phyloP scores from a whole-genome alignment of 2,329 filamentous ascomycete genomes.

The Dothidotthia symphoricarpi region DNA sequence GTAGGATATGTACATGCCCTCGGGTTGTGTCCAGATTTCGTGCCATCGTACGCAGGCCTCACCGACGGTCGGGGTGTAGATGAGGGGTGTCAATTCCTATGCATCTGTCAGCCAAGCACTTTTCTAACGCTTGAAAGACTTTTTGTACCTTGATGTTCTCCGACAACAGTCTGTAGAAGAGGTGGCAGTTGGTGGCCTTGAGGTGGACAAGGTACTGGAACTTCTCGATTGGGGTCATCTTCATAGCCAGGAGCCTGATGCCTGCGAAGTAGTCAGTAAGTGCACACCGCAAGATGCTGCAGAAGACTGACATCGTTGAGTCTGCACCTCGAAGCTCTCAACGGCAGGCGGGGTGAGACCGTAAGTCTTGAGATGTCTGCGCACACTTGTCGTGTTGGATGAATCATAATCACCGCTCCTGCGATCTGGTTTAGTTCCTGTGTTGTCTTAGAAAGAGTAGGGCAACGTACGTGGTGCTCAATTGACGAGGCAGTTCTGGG shows the following conservation, averaged over 20 bases:
- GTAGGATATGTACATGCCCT: slow-evolving; percentile 93
- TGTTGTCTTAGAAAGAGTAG: neutral
- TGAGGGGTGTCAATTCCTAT: slow-evolving; percentile 75
- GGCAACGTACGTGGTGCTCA: slow-evolving; percentile 40
- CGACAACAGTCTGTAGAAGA: slow-evolving; percentile 78
- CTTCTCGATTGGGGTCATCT: slow-evolving; percentile 72
- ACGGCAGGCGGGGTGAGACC: slow-evolving; percentile 53
- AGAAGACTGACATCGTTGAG: slow-evolving; percentile 50
- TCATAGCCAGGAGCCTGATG: slow-evolving; percentile 70
- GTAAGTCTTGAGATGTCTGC: slow-evolving; percentile 53
- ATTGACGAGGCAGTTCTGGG: slow-evolving; percentile 36
- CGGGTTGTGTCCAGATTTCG: slow-evolving; percentile 89
- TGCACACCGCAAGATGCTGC: neutral
- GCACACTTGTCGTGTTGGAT: slow-evolving; percentile 49
- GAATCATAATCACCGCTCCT: slow-evolving; percentile 52
- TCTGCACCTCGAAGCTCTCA: slow-evolving; percentile 52
- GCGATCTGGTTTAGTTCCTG: slow-evolving; percentile 14
- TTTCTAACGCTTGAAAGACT: neutral
- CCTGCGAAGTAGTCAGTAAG: slow-evolving; percentile 53
- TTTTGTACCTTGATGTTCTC: slow-evolving; percentile 61
- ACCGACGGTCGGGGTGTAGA: slow-evolving; percentile 88
- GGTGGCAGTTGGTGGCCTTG: slow-evolving; percentile 72
- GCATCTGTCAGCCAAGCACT: slow-evolving; percentile 31
- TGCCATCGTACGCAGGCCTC: slow-evolving; percentile 97
- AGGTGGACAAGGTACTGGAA: slow-evolving; percentile 78